phyloP scores from a whole-genome alignment of 495 filamentous ascomycete genomes.

The Ascobolus immersus region DNA sequence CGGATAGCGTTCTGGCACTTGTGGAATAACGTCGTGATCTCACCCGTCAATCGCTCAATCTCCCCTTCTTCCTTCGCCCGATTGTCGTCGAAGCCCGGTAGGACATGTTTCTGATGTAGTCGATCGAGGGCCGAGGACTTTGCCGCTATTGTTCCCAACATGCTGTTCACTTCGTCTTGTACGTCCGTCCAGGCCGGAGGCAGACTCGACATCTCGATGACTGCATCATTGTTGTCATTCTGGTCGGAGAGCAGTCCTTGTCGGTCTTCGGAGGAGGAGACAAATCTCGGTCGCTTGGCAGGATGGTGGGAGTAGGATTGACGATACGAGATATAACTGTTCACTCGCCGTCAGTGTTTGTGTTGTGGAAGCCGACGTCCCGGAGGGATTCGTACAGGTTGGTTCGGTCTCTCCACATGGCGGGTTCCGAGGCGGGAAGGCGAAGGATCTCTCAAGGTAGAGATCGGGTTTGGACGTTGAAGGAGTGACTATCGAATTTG shows the following conservation, averaged over 20 bases:
- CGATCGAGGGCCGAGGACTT: constrained; percentile 69
- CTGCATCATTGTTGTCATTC: constrained; percentile 52
- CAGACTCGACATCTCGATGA: constrained; percentile 95
- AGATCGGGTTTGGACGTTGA: too few species aligned
- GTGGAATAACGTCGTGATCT: constrained; percentile 71
- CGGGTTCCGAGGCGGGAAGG: constrained; percentile 17
- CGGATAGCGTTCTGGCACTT: constrained; percentile 70
- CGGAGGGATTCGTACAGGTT: constrained; percentile 44
- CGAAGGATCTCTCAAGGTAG: background rate
- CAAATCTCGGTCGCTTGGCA: constrained; percentile 52
- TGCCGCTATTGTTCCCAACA: constrained; percentile 52
- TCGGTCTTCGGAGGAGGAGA: constrained; percentile 39
- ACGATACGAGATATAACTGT: constrained; percentile 90
- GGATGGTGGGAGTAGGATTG: constrained; percentile 94
- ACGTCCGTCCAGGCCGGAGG: constrained; percentile 91
- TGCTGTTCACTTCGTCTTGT: constrained; percentile 71
- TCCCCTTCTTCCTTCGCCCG: constrained; percentile 58
- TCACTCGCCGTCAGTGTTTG: background rate
- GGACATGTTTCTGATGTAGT: constrained; percentile 85
- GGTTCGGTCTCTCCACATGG: constrained; percentile 93
- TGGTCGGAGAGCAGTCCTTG: constrained; percentile 64
- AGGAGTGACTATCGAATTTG: too few species aligned
- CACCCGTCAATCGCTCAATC: constrained; percentile 73
- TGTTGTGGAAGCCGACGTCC: constrained; percentile 6
- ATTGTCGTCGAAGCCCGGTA: constrained; percentile 92